A percentile compares a stretch with the other conserved stretches of the same genome.
Conservation (phyloP, 148 eudicot genomes). For the Hydrangea macrophylla region DNA sequence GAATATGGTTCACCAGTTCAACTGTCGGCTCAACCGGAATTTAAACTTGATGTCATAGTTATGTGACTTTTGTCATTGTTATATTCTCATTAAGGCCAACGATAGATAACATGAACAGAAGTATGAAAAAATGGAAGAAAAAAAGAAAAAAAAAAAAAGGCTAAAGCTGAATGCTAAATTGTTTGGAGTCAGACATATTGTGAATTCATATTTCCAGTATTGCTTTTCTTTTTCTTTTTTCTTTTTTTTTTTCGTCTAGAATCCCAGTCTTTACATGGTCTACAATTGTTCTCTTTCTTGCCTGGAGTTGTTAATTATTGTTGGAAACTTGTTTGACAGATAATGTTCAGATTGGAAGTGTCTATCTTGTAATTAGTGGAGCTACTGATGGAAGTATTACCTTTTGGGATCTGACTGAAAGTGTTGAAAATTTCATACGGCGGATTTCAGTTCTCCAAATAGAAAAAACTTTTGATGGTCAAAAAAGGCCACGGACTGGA, state of each 20-base stretch:
- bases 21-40: too few species aligned
- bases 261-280: background rate
- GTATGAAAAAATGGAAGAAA: too few species aligned
- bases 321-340: conserved; percentile 37
- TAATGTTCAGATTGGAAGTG: conserved; percentile 35
- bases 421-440: conserved; percentile 55
- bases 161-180: conserved; percentile 5
- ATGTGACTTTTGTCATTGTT: too few species aligned
- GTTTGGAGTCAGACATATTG: background rate
- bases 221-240: background rate
- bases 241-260: too few species aligned
- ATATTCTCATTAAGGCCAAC: too few species aligned
- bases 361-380: conserved; percentile 74
- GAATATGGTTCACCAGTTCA: too few species aligned
- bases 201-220: background rate
- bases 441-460: conserved; percentile 48
- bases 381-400: conserved; percentile 92
- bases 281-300: background rate
- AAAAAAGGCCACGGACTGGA: conserved; percentile 95
- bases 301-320: background rate
- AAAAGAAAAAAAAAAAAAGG: too few species aligned
- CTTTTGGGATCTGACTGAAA: conserved; percentile 86
- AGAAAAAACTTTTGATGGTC: conserved; percentile 54
- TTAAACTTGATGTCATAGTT: too few species aligned
- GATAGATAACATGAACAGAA: too few species aligned